These are phyloP conservation scores for Artemisia tridentata DNA, from an alignment of 129 eudicot genomes.

Conservation along the genomic window DNA sequence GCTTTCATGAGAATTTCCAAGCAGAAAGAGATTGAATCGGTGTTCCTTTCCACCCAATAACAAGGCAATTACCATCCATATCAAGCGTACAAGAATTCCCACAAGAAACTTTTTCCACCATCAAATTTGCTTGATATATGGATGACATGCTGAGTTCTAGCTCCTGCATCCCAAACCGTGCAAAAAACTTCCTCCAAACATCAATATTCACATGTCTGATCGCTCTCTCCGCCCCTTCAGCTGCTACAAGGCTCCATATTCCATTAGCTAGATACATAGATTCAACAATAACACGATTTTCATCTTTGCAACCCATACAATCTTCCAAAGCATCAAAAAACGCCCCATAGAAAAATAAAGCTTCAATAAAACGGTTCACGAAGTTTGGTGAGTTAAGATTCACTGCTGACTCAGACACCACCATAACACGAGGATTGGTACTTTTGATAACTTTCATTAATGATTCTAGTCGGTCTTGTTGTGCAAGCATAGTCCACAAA, in stretches of 20 bases:
- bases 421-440: slow-evolving; percentile 47
- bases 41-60: slow-evolving; percentile 68
- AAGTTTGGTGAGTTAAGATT: slow-evolving; percentile 56
- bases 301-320: slow-evolving; percentile 33
- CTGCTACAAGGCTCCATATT: slow-evolving; percentile 35
- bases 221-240: slow-evolving; percentile 55
- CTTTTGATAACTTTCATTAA: slow-evolving; percentile 43
- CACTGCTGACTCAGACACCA: slow-evolving; percentile 42
- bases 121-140: slow-evolving; percentile 41
- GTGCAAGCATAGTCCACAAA: slow-evolving; percentile 35
- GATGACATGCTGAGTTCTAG: slow-evolving; percentile 40
- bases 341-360: slow-evolving; percentile 47
- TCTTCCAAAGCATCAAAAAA: slow-evolving; percentile 46
- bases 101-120: slow-evolving; percentile 28
- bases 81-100: slow-evolving; percentile 48
- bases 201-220: slow-evolving; percentile 39
- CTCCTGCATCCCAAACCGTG: slow-evolving; percentile 45
- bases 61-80: slow-evolving; percentile 37
- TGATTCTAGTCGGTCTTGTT: slow-evolving; percentile 35
- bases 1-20: slow-evolving; percentile 44
- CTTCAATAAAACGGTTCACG: slow-evolving; percentile 57
- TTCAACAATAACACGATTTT: slow-evolving; percentile 29
- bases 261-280: slow-evolving; percentile 19
- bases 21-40: slow-evolving; percentile 46
- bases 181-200: slow-evolving; percentile 63